These are phyloP conservation scores for Gigaspora rosea DNA, from an alignment of 192 early-diverging fungal species.

Conservation along the genomic window DNA sequence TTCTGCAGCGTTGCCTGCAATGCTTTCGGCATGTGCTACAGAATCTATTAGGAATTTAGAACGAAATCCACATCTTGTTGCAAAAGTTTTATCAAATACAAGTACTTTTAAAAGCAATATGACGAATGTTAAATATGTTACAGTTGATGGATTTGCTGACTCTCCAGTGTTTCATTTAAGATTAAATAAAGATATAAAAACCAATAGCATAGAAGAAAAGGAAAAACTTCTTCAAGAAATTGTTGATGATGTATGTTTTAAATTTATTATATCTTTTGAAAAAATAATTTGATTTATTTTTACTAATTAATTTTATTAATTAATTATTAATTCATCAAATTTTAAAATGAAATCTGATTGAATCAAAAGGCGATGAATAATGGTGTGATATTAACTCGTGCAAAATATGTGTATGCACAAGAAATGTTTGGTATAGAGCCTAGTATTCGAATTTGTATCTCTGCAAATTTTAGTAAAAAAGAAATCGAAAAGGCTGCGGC, in stretches of 20 bases:
- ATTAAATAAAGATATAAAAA: slow-evolving; percentile 47
- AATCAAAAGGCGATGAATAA: slow-evolving; percentile 62
- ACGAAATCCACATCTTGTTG: slow-evolving; percentile 50
- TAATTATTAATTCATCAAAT: neutral
- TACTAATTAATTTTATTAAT: slow-evolving; percentile 25
- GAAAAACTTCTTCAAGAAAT: slow-evolving; percentile 79
- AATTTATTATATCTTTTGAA: neutral
- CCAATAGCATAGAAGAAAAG: slow-evolving; percentile 57
- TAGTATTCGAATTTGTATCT: slow-evolving; percentile 81
- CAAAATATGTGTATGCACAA: slow-evolving; percentile 84
- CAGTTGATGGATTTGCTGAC: slow-evolving; percentile 49
- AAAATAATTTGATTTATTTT: neutral
- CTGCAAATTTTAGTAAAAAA: slow-evolving; percentile 73
- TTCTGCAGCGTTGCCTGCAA: slow-evolving; percentile 93
- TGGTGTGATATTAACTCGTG: slow-evolving; percentile 82
- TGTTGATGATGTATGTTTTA: slow-evolving; percentile 62
- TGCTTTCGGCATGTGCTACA: slow-evolving; percentile 84
- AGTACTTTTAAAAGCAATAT: slow-evolving; percentile 61
- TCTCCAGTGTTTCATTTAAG: slow-evolving; percentile 81
- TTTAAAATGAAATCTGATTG: neutral
- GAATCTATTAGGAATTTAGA: slow-evolving; percentile 76
- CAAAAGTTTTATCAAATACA: slow-evolving; percentile 64
- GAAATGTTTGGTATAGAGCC: slow-evolving; percentile 75
- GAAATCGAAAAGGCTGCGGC: slow-evolving; percentile 84
- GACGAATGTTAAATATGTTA: slow-evolving; percentile 49